Base-by-base conservation (phyloP, 768 basidiomycete species). In the Leccinum arenicola region DNA sequence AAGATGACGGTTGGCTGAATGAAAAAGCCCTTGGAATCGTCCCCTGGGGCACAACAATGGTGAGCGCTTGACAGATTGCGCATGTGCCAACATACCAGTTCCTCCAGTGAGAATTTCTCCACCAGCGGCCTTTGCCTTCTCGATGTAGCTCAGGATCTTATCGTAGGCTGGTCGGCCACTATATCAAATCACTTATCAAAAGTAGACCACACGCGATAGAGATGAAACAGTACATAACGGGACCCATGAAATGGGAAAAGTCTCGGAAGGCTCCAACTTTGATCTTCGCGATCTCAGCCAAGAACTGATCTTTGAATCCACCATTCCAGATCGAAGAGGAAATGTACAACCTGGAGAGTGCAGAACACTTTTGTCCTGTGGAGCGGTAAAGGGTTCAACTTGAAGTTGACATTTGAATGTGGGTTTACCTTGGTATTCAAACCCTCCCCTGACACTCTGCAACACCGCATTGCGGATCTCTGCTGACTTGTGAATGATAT, bases 351-450 rank as follows among this genome's bases (percentile, higher is more conserved):
- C 97, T 80, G 3, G 95, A 95, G 33, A 95, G 82, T 0, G 97
- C 97, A 12, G 94, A 95, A 73, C 97, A 99, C 75, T 98, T 99
- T 73, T 99, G 97, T 53, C 93, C 90, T 89, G 61, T 21, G 15
- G 38, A 29, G 19, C 6, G 27, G 35, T 61, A 36, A 45, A 45
- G 45, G 40, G 27, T 38, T 36, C 25, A 36, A 45, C 38, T 47
- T 14, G 21, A 45, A 27, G 52, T 17, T 23, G 33, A 40, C 10
- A 23, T 25, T 15, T 19, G 33, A 53, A 23, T 27, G 10, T 48
- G 38, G 27, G 31, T 64, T 74, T 62, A 85, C 93, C 95, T 79
- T 95, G 93, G 74, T 98, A 99, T 75, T 99, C 97, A 73, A 96
- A 98, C 1, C 89, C 95, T 17, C 82, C 91, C 56, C 97, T 82